Conservation (phyloP, 31 red algal genomes). For the Odonthalia washingtoniensis region DNA sequence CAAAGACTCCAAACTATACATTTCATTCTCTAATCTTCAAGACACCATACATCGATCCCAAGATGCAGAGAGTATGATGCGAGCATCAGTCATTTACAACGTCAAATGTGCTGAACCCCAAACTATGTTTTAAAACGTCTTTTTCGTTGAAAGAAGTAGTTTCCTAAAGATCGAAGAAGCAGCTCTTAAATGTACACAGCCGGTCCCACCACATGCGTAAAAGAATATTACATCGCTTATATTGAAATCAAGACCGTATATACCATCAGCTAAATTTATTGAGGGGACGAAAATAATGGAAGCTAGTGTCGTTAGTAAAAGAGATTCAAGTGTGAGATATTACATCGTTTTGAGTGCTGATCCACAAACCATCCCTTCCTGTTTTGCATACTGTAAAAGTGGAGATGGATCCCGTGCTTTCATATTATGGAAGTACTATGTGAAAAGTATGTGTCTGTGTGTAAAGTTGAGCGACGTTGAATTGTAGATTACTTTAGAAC, state of each 20-base stretch:
- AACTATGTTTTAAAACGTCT: conserved; percentile 38
- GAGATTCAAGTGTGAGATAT: background rate
- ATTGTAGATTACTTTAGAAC: no score
- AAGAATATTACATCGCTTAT: conserved; percentile 36
- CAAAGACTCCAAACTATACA: conserved; percentile 21
- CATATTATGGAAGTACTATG: conserved; percentile 1
- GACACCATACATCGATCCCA: conserved; percentile 30
- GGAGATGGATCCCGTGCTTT: conserved; percentile 36
- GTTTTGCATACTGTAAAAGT: conserved; percentile 40
- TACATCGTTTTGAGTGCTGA: background rate
- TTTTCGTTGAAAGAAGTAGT: conserved; percentile 4
- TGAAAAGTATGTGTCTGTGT: background rate
- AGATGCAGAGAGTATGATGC: conserved; percentile 34
- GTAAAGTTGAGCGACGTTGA: no score
- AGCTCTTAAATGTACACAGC: background rate
- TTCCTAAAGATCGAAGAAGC: conserved; percentile 25
- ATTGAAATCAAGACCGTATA: background rate
- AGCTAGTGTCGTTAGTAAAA: conserved; percentile 31
- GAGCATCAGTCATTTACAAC: conserved; percentile 29
- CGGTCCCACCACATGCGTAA: conserved; percentile 6
- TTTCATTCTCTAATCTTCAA: background rate
- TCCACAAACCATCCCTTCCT: no score
- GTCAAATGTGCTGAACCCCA: conserved; percentile 42
- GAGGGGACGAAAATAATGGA: no score
- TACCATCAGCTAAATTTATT: no score